Evolutionary conservation across 2,329 filamentous ascomycete genomes (phyloP), one percentile per base, ranked within the genome.

Genomic region (Sclerotinia borealis): DNA sequence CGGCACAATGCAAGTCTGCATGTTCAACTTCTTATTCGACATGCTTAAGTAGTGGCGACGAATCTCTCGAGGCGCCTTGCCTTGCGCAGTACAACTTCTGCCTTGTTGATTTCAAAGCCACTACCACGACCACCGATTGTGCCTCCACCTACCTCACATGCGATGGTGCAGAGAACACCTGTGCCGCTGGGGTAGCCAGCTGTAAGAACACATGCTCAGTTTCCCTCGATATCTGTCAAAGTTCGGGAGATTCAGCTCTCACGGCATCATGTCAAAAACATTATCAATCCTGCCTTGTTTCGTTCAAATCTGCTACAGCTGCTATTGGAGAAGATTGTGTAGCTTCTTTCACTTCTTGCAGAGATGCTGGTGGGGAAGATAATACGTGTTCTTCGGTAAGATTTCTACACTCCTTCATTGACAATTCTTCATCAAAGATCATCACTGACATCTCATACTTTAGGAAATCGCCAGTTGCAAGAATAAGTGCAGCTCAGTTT

Each of bases 181-280:
- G 64, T 34, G 36, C 47, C 25, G 58, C 64, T 2, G 17, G 34
- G 34, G 31, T 48, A 10, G 64, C 64, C 17, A 41, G 50, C 34
- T 66, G 64, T 47, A 66, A 66, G 45, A 66, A 66, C 29, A 66
- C 64, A 4, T 66, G 64, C 43, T 58, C 62, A 11, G 64, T 66
- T 17, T 62, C 64, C 9, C 41, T 54, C 3, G 64, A 66, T 29
- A 61, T 59, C 9, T 64, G 62, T 39, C 52, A 54, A 49, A 64
- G 48, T n/a, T 61, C 55, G 17, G 64, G 62, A 31, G 64, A 66
- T 41, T n/a, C 45, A 37, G 51, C 58, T 1, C 45, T 64, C 8
- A 37, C 22, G 3, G 43, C 62, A 36, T 4, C 36, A 34, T 64
- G 62, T 41, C 29, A 47, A 15, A 66, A 64, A 37, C 41, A 52